These are phyloP conservation scores for Sequoia sempervirens DNA, from an alignment of 75 land plant species.

Conservation along the genomic window DNA sequence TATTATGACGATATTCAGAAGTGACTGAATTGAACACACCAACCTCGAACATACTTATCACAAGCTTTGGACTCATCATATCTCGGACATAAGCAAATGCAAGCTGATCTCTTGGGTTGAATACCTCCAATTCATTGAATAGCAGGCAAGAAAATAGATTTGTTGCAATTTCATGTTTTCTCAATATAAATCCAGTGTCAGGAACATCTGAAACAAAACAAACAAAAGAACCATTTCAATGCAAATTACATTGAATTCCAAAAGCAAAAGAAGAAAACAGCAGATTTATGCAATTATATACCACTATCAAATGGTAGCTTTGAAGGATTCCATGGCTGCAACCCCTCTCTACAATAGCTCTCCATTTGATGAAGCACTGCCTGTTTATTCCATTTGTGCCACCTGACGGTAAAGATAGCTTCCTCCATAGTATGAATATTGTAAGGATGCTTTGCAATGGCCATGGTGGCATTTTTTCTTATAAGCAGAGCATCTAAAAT, in stretches of 20 bases:
- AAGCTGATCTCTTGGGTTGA: conserved; percentile 70
- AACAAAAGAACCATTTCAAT: neutral
- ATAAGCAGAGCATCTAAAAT: conserved; percentile 44
- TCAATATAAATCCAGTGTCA: conserved; percentile 54
- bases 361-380: conserved; percentile 56
- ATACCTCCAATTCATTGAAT: conserved; percentile 69
- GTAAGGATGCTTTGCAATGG: conserved; percentile 55
- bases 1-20: conserved; percentile 57
- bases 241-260: neutral
- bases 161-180: conserved; percentile 46
- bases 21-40: conserved; percentile 54
- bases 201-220: conserved; percentile 56
- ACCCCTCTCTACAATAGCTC: conserved; percentile 55
- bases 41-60: conserved; percentile 54
- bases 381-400: conserved; percentile 62
- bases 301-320: conserved; percentile 66
- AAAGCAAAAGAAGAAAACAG: neutral
- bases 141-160: conserved; percentile 64
- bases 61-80: conserved; percentile 41
- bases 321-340: conserved; percentile 51
- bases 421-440: conserved; percentile 64
- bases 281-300: neutral
- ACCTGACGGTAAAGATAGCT: conserved; percentile 65
- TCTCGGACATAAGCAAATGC: conserved; percentile 70
- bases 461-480: conserved; percentile 38